phyloP scores from a whole-genome alignment of 495 filamentous ascomycete species.

The Aspergillus nidulans region DNA sequence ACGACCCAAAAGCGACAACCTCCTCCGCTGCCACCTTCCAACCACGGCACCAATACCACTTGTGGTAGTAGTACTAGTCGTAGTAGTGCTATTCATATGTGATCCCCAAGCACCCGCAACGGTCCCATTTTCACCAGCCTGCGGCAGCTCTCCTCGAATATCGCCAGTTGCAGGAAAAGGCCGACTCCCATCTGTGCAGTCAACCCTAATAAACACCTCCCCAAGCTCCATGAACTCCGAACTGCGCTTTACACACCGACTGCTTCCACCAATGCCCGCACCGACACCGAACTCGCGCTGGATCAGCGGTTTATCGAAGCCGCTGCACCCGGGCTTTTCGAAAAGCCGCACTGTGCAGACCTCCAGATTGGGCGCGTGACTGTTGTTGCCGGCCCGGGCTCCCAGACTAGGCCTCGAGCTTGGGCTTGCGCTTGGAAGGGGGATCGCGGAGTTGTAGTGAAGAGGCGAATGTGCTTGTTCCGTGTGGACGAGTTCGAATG shows the following conservation, averaged over 20 bases:
- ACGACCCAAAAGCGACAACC: neutral
- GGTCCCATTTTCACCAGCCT: neutral
- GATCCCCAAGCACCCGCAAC: neutral
- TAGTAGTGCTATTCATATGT: neutral
- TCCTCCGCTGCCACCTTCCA: neutral
- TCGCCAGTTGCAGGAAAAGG: neutral
- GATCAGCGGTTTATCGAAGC: constrained; percentile 30
- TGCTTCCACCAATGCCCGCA: constrained; percentile 10
- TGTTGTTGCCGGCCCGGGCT: neutral
- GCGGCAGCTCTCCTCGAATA: too few species aligned
- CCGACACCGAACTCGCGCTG: constrained; percentile 12
- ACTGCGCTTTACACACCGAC: neutral
- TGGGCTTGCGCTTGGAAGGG: too few species aligned
- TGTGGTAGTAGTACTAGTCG: neutral
- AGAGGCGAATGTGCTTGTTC: too few species aligned
- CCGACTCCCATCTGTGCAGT: constrained; percentile 17
- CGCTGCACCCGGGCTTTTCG: constrained; percentile 33
- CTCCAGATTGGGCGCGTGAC: constrained; percentile 5
- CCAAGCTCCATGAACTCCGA: constrained; percentile 27
- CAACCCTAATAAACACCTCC: constrained; percentile 33
- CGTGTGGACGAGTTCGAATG: constrained; percentile 12
- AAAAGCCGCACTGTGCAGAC: constrained; percentile 36
- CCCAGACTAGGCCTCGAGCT: too few species aligned
- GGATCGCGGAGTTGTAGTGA: too few species aligned
- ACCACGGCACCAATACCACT: neutral